These are phyloP conservation scores for Trichophyton schoenleinii DNA, from an alignment of 2,329 filamentous ascomycete genomes.

Conservation along the genomic window DNA sequence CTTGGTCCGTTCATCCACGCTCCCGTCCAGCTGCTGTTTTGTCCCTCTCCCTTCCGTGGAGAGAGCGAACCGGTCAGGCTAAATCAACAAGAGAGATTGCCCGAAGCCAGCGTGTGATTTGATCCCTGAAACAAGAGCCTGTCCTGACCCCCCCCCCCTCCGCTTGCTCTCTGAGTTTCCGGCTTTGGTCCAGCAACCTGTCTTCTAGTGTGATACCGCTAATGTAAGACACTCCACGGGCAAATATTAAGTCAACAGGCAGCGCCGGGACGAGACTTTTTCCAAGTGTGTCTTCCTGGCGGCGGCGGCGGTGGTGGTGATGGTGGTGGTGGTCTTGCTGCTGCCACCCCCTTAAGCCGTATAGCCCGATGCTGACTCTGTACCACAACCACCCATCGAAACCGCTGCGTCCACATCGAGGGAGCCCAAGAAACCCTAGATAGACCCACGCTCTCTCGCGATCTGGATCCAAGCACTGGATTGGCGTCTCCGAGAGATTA, in stretches of 20 bases:
- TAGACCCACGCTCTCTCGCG: background rate
- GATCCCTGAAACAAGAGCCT: conserved; percentile 3
- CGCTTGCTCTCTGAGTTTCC: background rate
- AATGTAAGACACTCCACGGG: conserved; percentile 3
- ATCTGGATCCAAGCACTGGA: conserved; percentile 1
- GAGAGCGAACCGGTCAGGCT: background rate
- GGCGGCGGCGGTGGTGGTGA: too few species aligned
- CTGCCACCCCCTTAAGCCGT: background rate
- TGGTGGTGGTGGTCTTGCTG: background rate
- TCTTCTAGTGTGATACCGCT: background rate
- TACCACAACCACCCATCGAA: background rate
- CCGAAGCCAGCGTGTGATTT: background rate
- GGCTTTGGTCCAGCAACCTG: background rate
- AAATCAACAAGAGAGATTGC: background rate
- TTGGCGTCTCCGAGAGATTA: background rate
- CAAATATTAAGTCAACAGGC: background rate
- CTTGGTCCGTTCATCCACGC: conserved; percentile 2
- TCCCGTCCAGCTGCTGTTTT: background rate
- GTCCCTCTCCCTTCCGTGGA: background rate
- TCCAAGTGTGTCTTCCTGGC: background rate
- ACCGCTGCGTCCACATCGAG: background rate
- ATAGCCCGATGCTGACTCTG: background rate
- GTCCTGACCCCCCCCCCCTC: background rate
- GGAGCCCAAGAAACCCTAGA: background rate
- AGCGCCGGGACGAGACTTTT: background rate